Conservation (phyloP, 75 land plant genomes). For the Sequoiadendron giganteum region DNA sequence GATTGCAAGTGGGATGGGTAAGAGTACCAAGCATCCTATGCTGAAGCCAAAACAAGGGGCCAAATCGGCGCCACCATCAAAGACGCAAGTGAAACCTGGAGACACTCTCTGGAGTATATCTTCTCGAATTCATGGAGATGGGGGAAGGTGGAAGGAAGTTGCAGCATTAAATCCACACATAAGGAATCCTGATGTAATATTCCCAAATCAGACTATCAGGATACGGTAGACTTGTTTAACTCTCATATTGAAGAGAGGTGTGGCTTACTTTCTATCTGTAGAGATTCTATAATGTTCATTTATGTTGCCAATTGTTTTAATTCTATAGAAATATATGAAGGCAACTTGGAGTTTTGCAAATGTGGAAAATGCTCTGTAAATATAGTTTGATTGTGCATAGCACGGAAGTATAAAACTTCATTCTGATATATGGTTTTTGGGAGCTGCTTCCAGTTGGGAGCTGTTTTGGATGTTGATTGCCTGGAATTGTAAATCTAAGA, state of each 20-base stretch:
- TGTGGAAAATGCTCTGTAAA: slow-evolving; percentile 4
- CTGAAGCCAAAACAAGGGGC: slow-evolving; percentile 51
- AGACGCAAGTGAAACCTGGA: slow-evolving; percentile 43
- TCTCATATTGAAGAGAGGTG: neutral
- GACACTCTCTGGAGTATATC: slow-evolving; percentile 94
- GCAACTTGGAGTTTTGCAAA: neutral
- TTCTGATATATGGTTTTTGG: neutral
- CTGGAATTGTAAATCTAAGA: slow-evolving; percentile 11
- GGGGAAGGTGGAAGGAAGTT: slow-evolving; percentile 57
- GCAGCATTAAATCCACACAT: slow-evolving; percentile 56
- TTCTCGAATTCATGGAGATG: slow-evolving; percentile 52
- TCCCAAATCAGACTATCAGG: slow-evolving; percentile 49
- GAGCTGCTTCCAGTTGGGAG: neutral
- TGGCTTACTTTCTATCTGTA: neutral
- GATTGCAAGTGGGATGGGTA: slow-evolving; percentile 93
- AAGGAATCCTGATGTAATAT: slow-evolving; percentile 64
- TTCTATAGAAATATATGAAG: neutral
- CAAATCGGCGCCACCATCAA: slow-evolving; percentile 29
- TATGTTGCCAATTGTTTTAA: neutral
- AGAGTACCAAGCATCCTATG: slow-evolving; percentile 53
- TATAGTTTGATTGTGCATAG: neutral
- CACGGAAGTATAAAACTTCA: neutral
- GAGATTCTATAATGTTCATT: neutral
- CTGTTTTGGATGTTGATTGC: neutral
- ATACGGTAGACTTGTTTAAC: slow-evolving; percentile 16